Conservation (phyloP, 2,329 filamentous ascomycete genomes). For the Stagonosporopsis chrysanthemi region DNA sequence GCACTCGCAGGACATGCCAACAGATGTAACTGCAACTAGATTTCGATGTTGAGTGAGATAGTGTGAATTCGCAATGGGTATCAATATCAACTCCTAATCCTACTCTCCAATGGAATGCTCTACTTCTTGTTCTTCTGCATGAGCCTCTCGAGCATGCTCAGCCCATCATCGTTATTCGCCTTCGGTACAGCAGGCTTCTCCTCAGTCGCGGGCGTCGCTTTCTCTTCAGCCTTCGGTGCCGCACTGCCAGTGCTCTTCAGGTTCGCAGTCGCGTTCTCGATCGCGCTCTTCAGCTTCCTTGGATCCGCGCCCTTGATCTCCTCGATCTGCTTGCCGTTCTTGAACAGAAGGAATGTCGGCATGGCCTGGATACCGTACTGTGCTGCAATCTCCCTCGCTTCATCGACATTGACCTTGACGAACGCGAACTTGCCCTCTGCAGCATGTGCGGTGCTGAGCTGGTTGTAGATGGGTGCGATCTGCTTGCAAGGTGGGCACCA, state of each 20-base stretch:
- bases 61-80: conserved; percentile 1
- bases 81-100: conserved; percentile 3
- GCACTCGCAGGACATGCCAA: neutral
- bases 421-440: conserved; percentile 57
- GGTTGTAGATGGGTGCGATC: conserved; percentile 60
- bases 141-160: conserved; percentile 18
- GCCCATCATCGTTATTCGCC: conserved; percentile 44
- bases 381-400: conserved; percentile 56
- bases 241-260: conserved; percentile 11
- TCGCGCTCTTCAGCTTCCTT: conserved; percentile 32
- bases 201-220: conserved; percentile 12
- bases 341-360: conserved; percentile 47
- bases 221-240: conserved; percentile 15
- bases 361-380: conserved; percentile 59
- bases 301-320: conserved; percentile 43
- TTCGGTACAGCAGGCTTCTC: conserved; percentile 32
- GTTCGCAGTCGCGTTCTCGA: conserved; percentile 30
- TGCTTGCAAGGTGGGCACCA: conserved; percentile 66
- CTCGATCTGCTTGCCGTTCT: conserved; percentile 40
- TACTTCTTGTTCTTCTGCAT: conserved; percentile 22
- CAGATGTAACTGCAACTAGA: neutral
- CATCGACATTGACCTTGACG: conserved; percentile 64
- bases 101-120: neutral
- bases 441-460: conserved; percentile 59
- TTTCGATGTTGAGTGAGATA: neutral